phyloP scores from a whole-genome alignment of 1,284 basidiomycete species.

The Ustilago bromivora region DNA sequence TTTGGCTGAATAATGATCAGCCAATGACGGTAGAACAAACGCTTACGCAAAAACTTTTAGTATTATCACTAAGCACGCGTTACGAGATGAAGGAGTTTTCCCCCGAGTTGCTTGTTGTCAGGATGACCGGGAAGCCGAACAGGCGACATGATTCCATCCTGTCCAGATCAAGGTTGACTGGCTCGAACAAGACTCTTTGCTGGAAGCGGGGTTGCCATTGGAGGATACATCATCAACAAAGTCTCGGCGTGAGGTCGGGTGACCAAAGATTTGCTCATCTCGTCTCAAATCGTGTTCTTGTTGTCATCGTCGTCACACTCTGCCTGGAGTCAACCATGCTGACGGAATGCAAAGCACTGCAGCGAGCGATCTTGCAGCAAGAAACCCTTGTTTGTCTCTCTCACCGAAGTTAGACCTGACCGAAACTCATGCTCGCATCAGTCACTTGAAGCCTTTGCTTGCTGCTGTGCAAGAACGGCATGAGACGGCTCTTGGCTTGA shows the following conservation, averaged over 20 bases:
- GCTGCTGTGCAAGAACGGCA: neutral
- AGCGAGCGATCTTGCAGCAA: neutral
- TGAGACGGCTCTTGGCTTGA: neutral
- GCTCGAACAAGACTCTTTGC: neutral
- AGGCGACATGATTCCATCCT: neutral
- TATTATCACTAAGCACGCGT: neutral
- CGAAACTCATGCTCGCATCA: neutral
- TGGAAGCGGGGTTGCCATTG: neutral
- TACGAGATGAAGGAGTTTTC: neutral
- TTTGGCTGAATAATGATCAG: neutral
- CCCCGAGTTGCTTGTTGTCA: neutral
- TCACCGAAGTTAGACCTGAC: conserved; percentile 6
- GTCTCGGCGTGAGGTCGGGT: neutral
- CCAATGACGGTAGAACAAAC: neutral
- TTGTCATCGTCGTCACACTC: neutral
- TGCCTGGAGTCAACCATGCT: neutral
- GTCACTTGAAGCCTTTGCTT: neutral
- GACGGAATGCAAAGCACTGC: neutral
- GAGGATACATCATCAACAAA: neutral
- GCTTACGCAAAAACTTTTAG: conserved; percentile 3
- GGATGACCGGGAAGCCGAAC: neutral
- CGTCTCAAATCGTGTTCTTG: neutral
- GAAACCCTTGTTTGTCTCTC: neutral
- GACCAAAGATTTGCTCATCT: neutral
- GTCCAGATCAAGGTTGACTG: neutral